phyloP scores from a whole-genome alignment of 768 basidiomycete species.

The Rhizopogon vinicolor region DNA sequence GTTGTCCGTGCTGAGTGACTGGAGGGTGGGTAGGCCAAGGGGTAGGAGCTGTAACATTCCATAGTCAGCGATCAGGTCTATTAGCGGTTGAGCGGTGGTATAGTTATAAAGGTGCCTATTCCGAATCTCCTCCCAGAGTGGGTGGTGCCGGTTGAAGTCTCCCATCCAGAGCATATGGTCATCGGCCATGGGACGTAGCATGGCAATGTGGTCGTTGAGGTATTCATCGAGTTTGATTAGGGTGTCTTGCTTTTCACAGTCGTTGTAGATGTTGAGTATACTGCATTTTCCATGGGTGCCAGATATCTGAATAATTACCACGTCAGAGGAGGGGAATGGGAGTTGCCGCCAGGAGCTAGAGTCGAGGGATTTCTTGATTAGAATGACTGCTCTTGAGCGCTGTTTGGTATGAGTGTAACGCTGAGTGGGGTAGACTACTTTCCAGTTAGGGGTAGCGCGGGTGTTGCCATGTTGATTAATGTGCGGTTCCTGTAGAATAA shows the following conservation, averaged over 20 bases:
- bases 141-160: slow-evolving; percentile 38
- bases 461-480: too few relatives aligned
- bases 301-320: too few relatives aligned
- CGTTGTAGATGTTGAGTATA: slow-evolving; percentile 22
- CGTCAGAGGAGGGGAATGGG: too few relatives aligned
- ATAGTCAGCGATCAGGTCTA: slow-evolving; percentile 19
- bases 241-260: slow-evolving; percentile 19
- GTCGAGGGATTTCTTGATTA: too few relatives aligned
- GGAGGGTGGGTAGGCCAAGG: slow-evolving; percentile 28
- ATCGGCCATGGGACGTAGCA: neutral
- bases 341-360: too few relatives aligned
- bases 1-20: slow-evolving; percentile 24
- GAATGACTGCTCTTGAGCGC: too few relatives aligned
- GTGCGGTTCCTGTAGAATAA: too few relatives aligned
- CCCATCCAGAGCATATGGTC: slow-evolving; percentile 26
- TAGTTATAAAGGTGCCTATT: slow-evolving; percentile 25
- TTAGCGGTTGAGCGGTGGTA: slow-evolving; percentile 16
- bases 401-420: too few relatives aligned
- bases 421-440: too few relatives aligned
- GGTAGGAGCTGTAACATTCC: slow-evolving; percentile 32
- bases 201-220: neutral
- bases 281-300: too few relatives aligned
- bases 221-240: slow-evolving; percentile 6
- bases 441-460: too few relatives aligned
- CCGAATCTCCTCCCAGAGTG: slow-evolving; percentile 30